Percentiles rank a stretch among this genome's conserved stretches.
These are phyloP conservation scores for Musa balbisiana DNA, from an alignment of 202 grass and related monocot species.

Conservation along the genomic window DNA sequence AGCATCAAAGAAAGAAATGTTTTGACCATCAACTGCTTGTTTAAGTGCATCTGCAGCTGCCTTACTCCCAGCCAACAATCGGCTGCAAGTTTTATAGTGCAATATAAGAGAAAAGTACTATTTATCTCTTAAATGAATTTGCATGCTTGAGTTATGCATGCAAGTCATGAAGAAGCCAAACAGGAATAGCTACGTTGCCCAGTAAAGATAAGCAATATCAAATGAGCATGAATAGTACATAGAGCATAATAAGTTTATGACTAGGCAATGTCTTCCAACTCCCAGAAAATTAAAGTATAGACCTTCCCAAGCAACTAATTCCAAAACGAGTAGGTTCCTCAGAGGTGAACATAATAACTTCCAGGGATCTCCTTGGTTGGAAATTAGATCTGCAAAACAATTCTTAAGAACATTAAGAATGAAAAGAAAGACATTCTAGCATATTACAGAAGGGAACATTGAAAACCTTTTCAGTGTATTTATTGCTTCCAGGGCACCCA, in stretches of 20 bases:
- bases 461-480: constrained; percentile 53
- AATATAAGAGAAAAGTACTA: constrained; percentile 19
- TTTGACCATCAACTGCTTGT: constrained; percentile 61
- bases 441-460: neutral
- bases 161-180: neutral
- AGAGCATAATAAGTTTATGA: neutral
- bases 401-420: constrained; percentile 17
- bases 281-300: constrained; percentile 8
- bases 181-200: neutral
- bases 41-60: constrained; percentile 56
- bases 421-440: neutral
- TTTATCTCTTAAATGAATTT: neutral
- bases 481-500: constrained; percentile 89
- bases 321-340: constrained; percentile 94
- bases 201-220: neutral
- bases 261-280: neutral
- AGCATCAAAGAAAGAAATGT: constrained; percentile 79
- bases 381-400: constrained; percentile 49
- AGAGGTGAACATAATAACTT: constrained; percentile 96
- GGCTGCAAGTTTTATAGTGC: constrained; percentile 52
- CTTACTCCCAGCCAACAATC: constrained; percentile 64
- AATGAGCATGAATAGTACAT: neutral
- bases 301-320: constrained; percentile 96
- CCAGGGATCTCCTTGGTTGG: constrained; percentile 72
- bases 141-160: neutral